These are phyloP conservation scores for Plenodomus tracheiphilus DNA, from an alignment of 2,329 filamentous ascomycete species.

Conservation along the genomic window DNA sequence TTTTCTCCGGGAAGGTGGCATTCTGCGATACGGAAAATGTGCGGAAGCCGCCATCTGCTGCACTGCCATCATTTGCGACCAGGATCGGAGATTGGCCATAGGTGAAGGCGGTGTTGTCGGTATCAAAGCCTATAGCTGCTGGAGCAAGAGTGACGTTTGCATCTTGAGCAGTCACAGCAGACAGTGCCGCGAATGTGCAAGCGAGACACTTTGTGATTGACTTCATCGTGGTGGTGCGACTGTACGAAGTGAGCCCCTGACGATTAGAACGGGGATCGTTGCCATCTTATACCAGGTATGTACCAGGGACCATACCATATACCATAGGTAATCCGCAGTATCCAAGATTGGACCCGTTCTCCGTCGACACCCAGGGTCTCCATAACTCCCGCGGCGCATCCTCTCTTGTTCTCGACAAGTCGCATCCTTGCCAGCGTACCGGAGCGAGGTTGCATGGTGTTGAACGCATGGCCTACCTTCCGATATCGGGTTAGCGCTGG, in stretches of 20 bases:
- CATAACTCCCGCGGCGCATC: too few relatives aligned
- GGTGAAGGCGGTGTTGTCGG: constrained; percentile 34
- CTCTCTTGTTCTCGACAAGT: constrained; percentile 3
- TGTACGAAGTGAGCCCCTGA: too few relatives aligned
- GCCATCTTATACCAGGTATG: too few relatives aligned
- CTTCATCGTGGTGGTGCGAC: constrained; percentile 1
- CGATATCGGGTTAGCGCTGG: constrained; percentile 10
- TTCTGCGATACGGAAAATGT: constrained; percentile 16
- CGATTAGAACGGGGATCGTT: too few relatives aligned
- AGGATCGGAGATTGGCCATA: constrained; percentile 25
- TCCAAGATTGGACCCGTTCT: too few relatives aligned
- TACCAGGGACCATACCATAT: too few relatives aligned
- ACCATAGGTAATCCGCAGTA: too few relatives aligned
- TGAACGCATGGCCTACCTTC: constrained; percentile 10
- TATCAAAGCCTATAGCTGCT: constrained; percentile 28
- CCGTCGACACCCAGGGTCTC: too few relatives aligned
- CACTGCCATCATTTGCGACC: constrained; percentile 33
- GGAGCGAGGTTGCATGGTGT: neutral
- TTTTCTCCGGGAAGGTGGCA: constrained; percentile 11
- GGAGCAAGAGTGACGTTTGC: constrained; percentile 25
- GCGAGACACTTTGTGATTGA: constrained; percentile 1
- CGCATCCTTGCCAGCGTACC: neutral
- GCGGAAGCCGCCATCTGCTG: constrained; percentile 32
- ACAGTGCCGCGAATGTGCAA: constrained; percentile 9
- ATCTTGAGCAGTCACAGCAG: constrained; percentile 13